A percentile compares a stretch with the other conserved stretches of the same genome.
Evolutionary conservation across 345 rosid species (phyloP).

Genomic region (Lumnitzera littorea): DNA sequence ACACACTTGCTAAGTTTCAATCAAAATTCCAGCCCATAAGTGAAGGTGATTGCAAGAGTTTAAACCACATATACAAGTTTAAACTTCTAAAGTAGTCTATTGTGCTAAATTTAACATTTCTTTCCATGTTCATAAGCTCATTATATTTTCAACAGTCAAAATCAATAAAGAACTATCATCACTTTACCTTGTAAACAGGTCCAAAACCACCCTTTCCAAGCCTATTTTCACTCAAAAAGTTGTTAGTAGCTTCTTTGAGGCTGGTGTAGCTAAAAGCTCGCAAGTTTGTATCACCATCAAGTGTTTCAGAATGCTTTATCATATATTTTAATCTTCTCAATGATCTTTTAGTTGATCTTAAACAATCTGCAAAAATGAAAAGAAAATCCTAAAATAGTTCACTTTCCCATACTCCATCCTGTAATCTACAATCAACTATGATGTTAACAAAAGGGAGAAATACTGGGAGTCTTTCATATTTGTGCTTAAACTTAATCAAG

Average conservation of each 20-base stretch:
- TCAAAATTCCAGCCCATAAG: too few species aligned
- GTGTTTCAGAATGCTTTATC: background rate
- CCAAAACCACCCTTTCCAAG: constrained; percentile 45
- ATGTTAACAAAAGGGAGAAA: too few species aligned
- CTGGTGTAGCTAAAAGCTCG: constrained; percentile 17
- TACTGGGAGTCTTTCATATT: too few species aligned
- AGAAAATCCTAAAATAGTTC: too few species aligned
- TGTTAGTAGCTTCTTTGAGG: constrained; percentile 27
- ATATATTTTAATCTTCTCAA: background rate
- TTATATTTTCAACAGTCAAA: background rate
- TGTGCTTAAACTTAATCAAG: too few species aligned
- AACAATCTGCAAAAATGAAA: constrained; percentile 4
- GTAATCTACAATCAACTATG: too few species aligned
- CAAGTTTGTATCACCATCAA: constrained; percentile 12
- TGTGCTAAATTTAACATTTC: too few species aligned
- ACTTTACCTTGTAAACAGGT: constrained; percentile 31
- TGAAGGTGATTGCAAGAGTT: background rate
- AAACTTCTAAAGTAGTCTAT: too few species aligned
- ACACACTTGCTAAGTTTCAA: too few species aligned
- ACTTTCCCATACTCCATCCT: too few species aligned
- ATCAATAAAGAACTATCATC: background rate
- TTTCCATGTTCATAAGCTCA: background rate
- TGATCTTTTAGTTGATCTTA: background rate
- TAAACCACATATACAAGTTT: background rate
- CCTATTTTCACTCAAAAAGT: constrained; percentile 27